Evolutionary conservation across 116 monocot genomes (phyloP), one percentile per base, ranked within the genome.

Genomic region (Dioscorea cayenensis): DNA sequence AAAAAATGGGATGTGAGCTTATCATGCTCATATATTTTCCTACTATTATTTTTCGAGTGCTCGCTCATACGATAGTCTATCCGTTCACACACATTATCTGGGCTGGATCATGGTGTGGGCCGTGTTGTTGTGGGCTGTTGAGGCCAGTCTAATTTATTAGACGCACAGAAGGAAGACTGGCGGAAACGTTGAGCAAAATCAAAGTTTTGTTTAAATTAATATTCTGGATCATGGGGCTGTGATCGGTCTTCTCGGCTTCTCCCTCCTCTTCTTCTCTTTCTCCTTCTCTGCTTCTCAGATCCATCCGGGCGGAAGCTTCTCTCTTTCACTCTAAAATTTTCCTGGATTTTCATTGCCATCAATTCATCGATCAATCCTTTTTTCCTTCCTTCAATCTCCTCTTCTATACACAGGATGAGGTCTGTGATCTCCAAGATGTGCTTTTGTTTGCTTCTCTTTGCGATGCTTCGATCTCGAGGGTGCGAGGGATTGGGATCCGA

Each of bases 401-500:
- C 5, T 55, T n/a, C 55, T 55, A 12, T 55, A 68, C 61, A 23
- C 17, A 68, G 38, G 62, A 63, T 66, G 51, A 43, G 67, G 67
- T 61, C 72, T 20, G 9, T 37, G 8, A 36, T 48, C 7, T 72
- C 50, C 68, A 75, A 32, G 29, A 18, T 79, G 52, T 78, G 78
- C 72, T 65, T 83, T 35, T 17, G 68, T 36, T 60, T 65, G 35
- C 28, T 61, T 4, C 14, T 83, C 7, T 38, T 76, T n/a, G 59
- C 32, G 52, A 32, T 78, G 28, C 7, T 67, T 14, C 62, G 67
- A n/a, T 61, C 66, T 29, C 74, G 49, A 22, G 29, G 36, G 7
- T 49, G 79, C 25, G 49, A 36, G 51, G 65, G 63, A 13, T 59
- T 35, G 65, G 69, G 75, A 51, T 73, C 81, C 25, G 4, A 55